Evolutionary conservation across 805 yeast genomes (phyloP).

Genomic region (Myxozyma mucilagina): DNA sequence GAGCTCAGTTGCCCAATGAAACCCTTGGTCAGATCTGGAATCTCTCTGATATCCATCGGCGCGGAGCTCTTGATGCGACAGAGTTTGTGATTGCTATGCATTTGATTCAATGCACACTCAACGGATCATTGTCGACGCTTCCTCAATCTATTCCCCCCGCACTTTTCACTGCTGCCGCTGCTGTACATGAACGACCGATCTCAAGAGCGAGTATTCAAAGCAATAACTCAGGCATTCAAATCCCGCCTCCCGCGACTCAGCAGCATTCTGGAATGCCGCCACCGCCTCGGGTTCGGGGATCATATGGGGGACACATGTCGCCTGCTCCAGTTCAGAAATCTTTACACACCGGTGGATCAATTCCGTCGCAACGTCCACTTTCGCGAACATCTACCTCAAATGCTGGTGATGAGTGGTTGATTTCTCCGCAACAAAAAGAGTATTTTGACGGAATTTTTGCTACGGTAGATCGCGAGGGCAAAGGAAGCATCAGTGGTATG

Average conservation of each 20-base stretch:
- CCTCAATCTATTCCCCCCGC: conserved; percentile 50
- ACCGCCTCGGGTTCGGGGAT: conserved; percentile 24
- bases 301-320: conserved; percentile 9
- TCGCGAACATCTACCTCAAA: conserved; percentile 6
- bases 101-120: conserved; percentile 77
- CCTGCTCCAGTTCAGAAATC: conserved; percentile 24
- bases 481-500: conserved; percentile 28
- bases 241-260: conserved; percentile 24
- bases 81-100: conserved; percentile 95
- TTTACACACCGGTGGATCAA: conserved; percentile 12
- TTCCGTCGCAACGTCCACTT: conserved; percentile 1
- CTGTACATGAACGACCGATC: conserved; percentile 16
- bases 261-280: conserved; percentile 29
- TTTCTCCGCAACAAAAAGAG: conserved; percentile 65
- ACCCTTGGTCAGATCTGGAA: conserved; percentile 86
- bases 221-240: conserved; percentile 8
- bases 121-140: conserved; percentile 62
- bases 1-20: conserved; percentile 79
- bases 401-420: conserved; percentile 60
- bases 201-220: conserved; percentile 20
- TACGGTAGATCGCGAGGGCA: conserved; percentile 54
- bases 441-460: conserved; percentile 82
- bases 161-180: conserved; percentile 42
- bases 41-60: conserved; percentile 72
- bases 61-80: conserved; percentile 69